These are phyloP conservation scores for Lepiota brunneoincarnata DNA, from an alignment of 768 basidiomycete species.

Conservation along the genomic window DNA sequence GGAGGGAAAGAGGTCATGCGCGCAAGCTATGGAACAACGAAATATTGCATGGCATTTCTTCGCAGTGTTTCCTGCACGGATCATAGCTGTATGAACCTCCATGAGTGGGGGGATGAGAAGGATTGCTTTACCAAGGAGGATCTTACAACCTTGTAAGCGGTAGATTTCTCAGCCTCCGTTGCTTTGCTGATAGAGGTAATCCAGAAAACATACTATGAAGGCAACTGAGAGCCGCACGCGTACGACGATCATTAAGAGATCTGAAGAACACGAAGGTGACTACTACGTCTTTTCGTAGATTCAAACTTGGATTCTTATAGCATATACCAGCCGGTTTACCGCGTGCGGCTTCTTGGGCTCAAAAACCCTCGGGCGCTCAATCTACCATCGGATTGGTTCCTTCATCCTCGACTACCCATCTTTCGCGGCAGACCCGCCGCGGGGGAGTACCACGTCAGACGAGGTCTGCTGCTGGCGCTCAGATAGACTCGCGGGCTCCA, in stretches of 20 bases:
- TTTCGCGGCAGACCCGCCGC: constrained; percentile 41
- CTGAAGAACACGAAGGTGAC: constrained; percentile 60
- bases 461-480: constrained; percentile 30
- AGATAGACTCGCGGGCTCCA: constrained; percentile 32
- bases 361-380: constrained; percentile 30
- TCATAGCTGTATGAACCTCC: constrained; percentile 89
- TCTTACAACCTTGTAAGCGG: constrained; percentile 77
- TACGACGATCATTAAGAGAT: constrained; percentile 45
- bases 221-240: constrained; percentile 73
- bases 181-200: constrained; percentile 11
- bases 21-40: constrained; percentile 94
- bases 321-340: constrained; percentile 49
- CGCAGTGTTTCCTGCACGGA: constrained; percentile 82
- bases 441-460: constrained; percentile 43
- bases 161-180: constrained; percentile 8
- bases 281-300: constrained; percentile 1
- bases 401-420: constrained; percentile 18
- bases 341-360: constrained; percentile 64
- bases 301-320: constrained; percentile 2
- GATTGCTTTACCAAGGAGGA: constrained; percentile 98
- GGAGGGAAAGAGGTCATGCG: constrained; percentile 88
- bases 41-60: constrained; percentile 96
- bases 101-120: constrained; percentile 98
- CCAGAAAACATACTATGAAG: constrained; percentile 90
- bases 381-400: constrained; percentile 10